Conservation (phyloP, 192 early-diverging fungal genomes). For the Backusella circina region DNA sequence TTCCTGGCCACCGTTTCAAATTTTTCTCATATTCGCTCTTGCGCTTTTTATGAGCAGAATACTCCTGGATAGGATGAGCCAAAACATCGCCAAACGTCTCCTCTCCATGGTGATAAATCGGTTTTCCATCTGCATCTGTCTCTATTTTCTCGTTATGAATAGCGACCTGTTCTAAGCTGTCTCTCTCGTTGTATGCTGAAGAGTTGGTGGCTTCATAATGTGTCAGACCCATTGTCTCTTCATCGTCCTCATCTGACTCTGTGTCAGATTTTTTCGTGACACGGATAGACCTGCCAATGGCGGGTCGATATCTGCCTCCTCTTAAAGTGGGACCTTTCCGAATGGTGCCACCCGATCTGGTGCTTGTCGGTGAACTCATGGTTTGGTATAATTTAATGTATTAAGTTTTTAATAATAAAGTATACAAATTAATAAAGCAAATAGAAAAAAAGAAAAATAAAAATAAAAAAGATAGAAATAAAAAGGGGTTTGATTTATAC, state of each 20-base stretch:
- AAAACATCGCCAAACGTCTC: slow-evolving; percentile 30
- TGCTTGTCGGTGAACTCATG: neutral
- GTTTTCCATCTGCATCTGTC: slow-evolving; percentile 3
- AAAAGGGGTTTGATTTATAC: neutral
- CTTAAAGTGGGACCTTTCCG: slow-evolving; percentile 19
- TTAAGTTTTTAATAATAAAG: too few species aligned
- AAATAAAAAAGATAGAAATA: neutral
- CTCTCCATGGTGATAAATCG: slow-evolving; percentile 22
- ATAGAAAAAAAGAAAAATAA: neutral
- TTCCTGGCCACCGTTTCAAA: neutral
- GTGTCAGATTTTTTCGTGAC: neutral
- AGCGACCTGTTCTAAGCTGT: slow-evolving; percentile 3
- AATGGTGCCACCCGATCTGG: neutral
- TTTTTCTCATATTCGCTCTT: slow-evolving; percentile 12
- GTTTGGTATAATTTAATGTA: neutral
- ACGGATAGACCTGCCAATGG: neutral
- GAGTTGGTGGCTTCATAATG: neutral
- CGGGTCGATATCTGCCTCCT: slow-evolving; percentile 14
- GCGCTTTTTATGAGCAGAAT: slow-evolving; percentile 14
- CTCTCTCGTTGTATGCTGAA: neutral
- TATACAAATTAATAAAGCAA: neutral
- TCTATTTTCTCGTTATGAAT: neutral
- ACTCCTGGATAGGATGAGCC: slow-evolving; percentile 23
- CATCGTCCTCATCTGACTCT: neutral
- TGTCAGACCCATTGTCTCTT: neutral